phyloP scores from a whole-genome alignment of 257 asterid species.

The Vinca minor region DNA sequence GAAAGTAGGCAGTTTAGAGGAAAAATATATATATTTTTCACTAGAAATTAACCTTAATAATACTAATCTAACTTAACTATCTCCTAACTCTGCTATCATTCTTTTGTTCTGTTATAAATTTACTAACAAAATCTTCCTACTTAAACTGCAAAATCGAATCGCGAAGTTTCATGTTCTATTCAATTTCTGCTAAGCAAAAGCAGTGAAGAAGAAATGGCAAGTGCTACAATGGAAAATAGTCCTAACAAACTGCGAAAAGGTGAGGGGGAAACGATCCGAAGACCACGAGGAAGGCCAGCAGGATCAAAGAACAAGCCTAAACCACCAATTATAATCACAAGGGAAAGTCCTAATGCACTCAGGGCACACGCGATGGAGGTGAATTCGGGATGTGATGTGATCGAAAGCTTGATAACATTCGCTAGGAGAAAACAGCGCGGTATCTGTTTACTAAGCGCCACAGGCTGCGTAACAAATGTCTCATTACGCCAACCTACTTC shows the following conservation, averaged over 20 bases:
- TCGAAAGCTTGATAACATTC: slow-evolving; percentile 46
- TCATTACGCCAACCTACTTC: slow-evolving; percentile 69
- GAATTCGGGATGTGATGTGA: slow-evolving; percentile 58
- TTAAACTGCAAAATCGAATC: slow-evolving; percentile 21
- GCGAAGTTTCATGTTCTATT: slow-evolving; percentile 1
- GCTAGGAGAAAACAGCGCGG: slow-evolving; percentile 71
- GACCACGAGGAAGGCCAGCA: slow-evolving; percentile 84
- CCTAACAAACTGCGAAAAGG: slow-evolving; percentile 23
- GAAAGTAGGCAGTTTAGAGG: slow-evolving; percentile 58
- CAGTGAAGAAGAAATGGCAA: slow-evolving; percentile 41
- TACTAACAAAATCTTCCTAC: slow-evolving; percentile 26
- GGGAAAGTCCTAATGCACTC: slow-evolving; percentile 83
- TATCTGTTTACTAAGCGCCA: slow-evolving; percentile 60
- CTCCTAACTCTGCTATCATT: slow-evolving; percentile 58
- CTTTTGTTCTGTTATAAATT: slow-evolving; percentile 24
- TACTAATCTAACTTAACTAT: slow-evolving; percentile 47
- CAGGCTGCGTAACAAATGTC: slow-evolving; percentile 80
- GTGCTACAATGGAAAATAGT: slow-evolving; percentile 46
- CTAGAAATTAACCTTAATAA: slow-evolving; percentile 10
- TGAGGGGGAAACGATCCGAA: slow-evolving; percentile 32
- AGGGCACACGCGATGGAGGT: slow-evolving; percentile 87
- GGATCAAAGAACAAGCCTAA: slow-evolving; percentile 97
- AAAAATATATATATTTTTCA: too few relatives aligned
- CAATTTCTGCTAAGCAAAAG: slow-evolving; percentile 10
- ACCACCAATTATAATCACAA: slow-evolving; percentile 80